Base-by-base conservation (phyloP, 805 yeast species). In the Candida germanica region DNA sequence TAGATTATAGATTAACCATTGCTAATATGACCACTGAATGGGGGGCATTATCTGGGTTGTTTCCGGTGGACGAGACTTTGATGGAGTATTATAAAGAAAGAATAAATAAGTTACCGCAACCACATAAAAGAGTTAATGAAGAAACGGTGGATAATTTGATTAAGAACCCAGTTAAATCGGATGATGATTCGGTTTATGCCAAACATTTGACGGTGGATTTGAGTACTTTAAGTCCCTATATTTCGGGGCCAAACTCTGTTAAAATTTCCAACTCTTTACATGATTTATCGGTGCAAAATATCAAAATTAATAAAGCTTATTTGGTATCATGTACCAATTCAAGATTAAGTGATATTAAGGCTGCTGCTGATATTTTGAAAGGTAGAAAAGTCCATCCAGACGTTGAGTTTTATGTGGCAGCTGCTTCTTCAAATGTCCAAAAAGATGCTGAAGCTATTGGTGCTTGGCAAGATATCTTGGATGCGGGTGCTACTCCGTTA, bases 1-100 rank as follows among this genome's bases (percentile, higher is more conserved):
- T 88, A 33, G 95, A 91, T 56, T 82, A 83, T 56, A 75, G 96
- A 63, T 69, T 89, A 44, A 91, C 97, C 20, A 89, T 89, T 48
- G 97, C 98, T 35, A 89, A 89, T 55, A 86, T 87, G 96, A 91
- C 98, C 26, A 89, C 98, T 18, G 98, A 89, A 64, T 89, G 98
- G 98, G 98, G 98, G 54, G 98, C 98, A 1, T 70, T 93, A 6
- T 84, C 96, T 5, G 99, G 99, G 27, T 69, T 93, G 39, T 93
- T 93, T 79, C 98, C 99, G n/a, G 88, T 91, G 7, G 99, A 93
- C 59, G 68, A 76, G 15, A 79, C 80, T 10, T 69, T 89, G 48
- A 62, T 87, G 24, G 67, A 81, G 41, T 93, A 89, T 81, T 93
- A 93, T 64, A 71, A 80, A 42, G 59, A 71, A 32, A 54, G 79